A percentile compares a stretch with the other conserved stretches of the same genome.
These are phyloP conservation scores for Cadophora gregata DNA, from an alignment of 2,329 filamentous ascomycete genomes.

Conservation along the genomic window DNA sequence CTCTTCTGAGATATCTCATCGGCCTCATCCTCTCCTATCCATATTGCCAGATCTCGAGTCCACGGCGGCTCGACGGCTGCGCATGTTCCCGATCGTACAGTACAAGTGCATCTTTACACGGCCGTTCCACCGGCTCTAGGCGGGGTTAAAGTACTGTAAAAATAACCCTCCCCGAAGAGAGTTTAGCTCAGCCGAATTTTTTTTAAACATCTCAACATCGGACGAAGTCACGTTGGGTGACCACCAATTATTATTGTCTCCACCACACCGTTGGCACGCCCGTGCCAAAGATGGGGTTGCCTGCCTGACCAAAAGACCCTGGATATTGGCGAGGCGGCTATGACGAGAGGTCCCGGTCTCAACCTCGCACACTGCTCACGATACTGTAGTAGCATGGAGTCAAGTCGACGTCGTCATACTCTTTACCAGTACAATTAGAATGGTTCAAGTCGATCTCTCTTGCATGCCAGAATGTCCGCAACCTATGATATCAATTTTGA, in stretches of 20 bases:
- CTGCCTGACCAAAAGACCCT: not conserved
- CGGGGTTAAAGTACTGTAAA: conserved; percentile 7
- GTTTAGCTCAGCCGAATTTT: conserved; percentile 2
- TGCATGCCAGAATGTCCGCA: not conserved
- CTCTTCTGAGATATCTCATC: not conserved
- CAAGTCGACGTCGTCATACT: conserved; percentile 13
- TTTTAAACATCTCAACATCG: conserved; percentile 4
- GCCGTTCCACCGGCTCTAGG: not conserved
- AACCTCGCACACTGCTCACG: not conserved
- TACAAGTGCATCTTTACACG: conserved; percentile 7
- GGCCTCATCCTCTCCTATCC: not conserved
- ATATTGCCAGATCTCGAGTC: conserved; percentile 12
- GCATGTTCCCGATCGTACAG: conserved; percentile 5
- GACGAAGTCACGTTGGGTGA: not conserved
- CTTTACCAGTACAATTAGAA: not conserved
- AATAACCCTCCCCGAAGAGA: conserved; percentile 13
- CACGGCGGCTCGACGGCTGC: no score
- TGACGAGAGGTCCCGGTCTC: not conserved
- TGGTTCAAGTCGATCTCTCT: conserved; percentile 11
- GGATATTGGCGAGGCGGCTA: not conserved
- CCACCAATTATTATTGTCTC: not conserved
- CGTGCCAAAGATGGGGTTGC: conserved; percentile 2
- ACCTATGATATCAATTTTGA: not conserved
- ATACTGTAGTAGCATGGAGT: not conserved
- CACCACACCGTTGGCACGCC: conserved; percentile 9